Percentiles rank a stretch among this genome's conserved stretches.
Evolutionary conservation across 2,329 filamentous ascomycete species (phyloP).

Genomic region (Hymenoscyphus fructigenus): DNA sequence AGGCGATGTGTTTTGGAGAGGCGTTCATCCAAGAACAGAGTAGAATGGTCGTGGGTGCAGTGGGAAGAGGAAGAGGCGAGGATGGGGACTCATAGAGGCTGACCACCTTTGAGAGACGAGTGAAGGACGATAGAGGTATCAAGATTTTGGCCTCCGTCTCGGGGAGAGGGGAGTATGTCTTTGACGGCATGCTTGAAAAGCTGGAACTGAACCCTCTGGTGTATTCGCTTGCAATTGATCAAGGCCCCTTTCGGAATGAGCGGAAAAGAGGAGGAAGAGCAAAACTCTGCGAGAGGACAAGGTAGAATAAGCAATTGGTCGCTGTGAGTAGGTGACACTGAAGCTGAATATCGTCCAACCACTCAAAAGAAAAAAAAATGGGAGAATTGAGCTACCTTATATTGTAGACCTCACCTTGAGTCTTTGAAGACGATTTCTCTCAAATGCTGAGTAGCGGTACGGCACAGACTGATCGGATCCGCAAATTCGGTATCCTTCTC

Average conservation of each 20-base stretch:
- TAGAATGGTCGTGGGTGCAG: constrained; percentile 42
- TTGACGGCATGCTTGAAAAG: constrained; percentile 1
- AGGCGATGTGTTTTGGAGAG: constrained; percentile 52
- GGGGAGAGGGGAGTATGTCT: neutral
- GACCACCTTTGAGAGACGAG: constrained; percentile 24
- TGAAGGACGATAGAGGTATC: constrained; percentile 28
- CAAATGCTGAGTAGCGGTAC: neutral
- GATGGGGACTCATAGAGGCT: constrained; percentile 24
- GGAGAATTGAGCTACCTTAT: neutral
- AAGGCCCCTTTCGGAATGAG: neutral
- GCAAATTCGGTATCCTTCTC: neutral
- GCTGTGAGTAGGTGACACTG: neutral
- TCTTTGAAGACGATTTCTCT: neutral
- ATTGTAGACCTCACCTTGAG: neutral
- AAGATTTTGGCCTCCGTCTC: constrained; percentile 14
- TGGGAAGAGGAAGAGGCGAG: neutral
- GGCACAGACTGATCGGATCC: neutral
- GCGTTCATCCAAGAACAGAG: constrained; percentile 61
- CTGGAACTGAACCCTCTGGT: neutral
- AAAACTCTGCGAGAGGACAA: neutral
- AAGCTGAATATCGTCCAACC: neutral
- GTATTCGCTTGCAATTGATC: neutral
- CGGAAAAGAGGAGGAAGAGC: neutral
- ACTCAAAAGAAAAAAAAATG: neutral
- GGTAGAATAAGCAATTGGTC: neutral